Conservation (phyloP, 345 rosid species). For the Sonneratia alba region DNA sequence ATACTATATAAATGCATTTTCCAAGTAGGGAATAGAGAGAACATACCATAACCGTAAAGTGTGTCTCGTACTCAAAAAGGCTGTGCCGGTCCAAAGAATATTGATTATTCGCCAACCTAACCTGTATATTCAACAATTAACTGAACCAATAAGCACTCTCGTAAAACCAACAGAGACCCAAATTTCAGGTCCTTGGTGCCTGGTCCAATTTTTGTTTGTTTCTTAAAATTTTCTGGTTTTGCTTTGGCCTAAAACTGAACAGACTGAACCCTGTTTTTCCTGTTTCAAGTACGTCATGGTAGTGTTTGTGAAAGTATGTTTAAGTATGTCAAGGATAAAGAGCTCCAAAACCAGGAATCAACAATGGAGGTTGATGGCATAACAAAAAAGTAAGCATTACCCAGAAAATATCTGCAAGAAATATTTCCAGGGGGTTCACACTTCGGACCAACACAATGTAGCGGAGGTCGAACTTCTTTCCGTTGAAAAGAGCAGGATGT, state of each 20-base stretch:
- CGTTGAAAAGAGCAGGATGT: constrained; percentile 74
- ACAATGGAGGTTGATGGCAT: not conserved
- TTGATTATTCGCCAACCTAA: constrained; percentile 73
- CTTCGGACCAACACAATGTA: constrained; percentile 65
- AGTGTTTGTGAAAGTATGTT: too few species aligned
- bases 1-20: not conserved
- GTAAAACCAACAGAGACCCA: not conserved
- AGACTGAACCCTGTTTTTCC: too few species aligned
- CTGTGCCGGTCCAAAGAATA: constrained; percentile 74
- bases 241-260: too few species aligned
- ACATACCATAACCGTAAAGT: constrained; percentile 95
- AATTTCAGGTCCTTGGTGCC: not conserved
- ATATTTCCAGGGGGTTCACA: constrained; percentile 69
- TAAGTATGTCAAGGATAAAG: not conserved
- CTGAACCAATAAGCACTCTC: not conserved
- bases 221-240: too few species aligned
- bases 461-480: constrained; percentile 82
- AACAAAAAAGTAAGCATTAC: constrained; percentile 25
- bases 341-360: not conserved
- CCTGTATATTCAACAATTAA: constrained; percentile 35
- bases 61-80: constrained; percentile 85
- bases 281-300: too few species aligned
- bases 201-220: too few species aligned
- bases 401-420: constrained; percentile 80
- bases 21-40: not conserved